Evolutionary conservation across 2,329 filamentous ascomycete genomes (phyloP).

Genomic region (Venturia asperata): DNA sequence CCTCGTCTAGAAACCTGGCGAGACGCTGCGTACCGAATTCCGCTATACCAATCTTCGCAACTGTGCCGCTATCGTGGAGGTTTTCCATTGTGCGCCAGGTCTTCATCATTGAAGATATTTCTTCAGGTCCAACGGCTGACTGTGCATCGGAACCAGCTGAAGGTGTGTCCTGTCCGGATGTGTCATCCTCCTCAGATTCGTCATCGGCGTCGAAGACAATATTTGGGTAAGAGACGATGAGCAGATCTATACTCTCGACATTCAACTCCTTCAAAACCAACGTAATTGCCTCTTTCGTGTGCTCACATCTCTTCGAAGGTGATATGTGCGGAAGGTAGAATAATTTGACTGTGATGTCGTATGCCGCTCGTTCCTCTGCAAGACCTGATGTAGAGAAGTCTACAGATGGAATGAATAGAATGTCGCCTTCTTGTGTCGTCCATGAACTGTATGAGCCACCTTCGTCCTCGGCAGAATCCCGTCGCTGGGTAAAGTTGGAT

Average conservation of each 20-base stretch:
- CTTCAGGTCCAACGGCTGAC: constrained; percentile 33
- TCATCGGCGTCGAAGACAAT: constrained; percentile 91
- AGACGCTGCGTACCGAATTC: constrained; percentile 87
- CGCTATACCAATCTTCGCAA: constrained; percentile 71
- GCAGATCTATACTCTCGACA: constrained; percentile 68
- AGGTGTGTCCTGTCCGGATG: not conserved
- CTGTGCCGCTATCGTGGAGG: constrained; percentile 62
- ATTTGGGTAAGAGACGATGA: constrained; percentile 89
- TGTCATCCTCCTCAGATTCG: constrained; percentile 58
- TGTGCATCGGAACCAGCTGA: constrained; percentile 1
- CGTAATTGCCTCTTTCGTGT: constrained; percentile 70
- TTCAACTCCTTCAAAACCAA: constrained; percentile 75
- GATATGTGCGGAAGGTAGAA: constrained; percentile 78
- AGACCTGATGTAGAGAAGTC: constrained; percentile 65
- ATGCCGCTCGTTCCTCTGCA: constrained; percentile 72
- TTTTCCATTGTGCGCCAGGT: constrained; percentile 62
- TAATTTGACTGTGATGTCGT: constrained; percentile 92
- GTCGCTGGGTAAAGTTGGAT: constrained; percentile 65
- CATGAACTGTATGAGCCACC: constrained; percentile 19
- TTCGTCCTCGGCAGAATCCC: constrained; percentile 29
- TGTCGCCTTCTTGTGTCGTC: constrained; percentile 40
- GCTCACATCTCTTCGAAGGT: constrained; percentile 55
- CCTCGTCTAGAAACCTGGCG: constrained; percentile 64
- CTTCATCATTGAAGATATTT: constrained; percentile 59
- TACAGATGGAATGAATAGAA: constrained; percentile 70